phyloP scores from a whole-genome alignment of 2,329 filamentous ascomycete genomes.

The Penicillium verrucosum region DNA sequence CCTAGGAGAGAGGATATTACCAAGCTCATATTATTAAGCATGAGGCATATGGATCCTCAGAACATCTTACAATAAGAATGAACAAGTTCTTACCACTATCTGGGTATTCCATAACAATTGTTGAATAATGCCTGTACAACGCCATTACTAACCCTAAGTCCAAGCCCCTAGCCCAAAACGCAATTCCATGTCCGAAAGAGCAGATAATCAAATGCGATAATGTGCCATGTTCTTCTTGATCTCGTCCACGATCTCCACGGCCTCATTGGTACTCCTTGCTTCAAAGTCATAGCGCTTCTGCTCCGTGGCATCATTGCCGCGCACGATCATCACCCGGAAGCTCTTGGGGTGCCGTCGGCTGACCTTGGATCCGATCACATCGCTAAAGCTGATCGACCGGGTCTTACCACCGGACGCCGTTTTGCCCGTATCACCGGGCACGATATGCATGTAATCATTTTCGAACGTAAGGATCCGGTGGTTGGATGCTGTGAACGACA shows the following conservation, averaged over 20 bases:
- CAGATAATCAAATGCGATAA: slow-evolving; percentile 36
- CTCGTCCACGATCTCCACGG: slow-evolving; percentile 61
- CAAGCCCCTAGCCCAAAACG: neutral
- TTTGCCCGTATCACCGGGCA: slow-evolving; percentile 56
- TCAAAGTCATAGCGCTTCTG: slow-evolving; percentile 67
- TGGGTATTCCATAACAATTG: no score
- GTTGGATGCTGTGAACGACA: slow-evolving; percentile 61
- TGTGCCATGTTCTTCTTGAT: slow-evolving; percentile 58
- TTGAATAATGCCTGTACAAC: neutral
- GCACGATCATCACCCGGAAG: slow-evolving; percentile 59
- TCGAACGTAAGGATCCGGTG: slow-evolving; percentile 61
- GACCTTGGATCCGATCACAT: slow-evolving; percentile 64
- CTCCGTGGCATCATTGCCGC: slow-evolving; percentile 60
- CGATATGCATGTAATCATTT: slow-evolving; percentile 64
- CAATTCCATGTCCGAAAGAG: neutral
- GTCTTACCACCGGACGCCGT: slow-evolving; percentile 54
- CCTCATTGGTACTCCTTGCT: slow-evolving; percentile 55
- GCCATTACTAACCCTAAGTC: neutral
- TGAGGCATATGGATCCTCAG: no score
- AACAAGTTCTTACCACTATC: no score
- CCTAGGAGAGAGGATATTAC: no score
- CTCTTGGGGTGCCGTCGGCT: slow-evolving; percentile 62
- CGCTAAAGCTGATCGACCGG: slow-evolving; percentile 61
- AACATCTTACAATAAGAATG: no score
- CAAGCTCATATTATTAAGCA: no score